Base-by-base conservation (phyloP, 2,329 filamentous ascomycete species). In the Fusarium concolor region DNA sequence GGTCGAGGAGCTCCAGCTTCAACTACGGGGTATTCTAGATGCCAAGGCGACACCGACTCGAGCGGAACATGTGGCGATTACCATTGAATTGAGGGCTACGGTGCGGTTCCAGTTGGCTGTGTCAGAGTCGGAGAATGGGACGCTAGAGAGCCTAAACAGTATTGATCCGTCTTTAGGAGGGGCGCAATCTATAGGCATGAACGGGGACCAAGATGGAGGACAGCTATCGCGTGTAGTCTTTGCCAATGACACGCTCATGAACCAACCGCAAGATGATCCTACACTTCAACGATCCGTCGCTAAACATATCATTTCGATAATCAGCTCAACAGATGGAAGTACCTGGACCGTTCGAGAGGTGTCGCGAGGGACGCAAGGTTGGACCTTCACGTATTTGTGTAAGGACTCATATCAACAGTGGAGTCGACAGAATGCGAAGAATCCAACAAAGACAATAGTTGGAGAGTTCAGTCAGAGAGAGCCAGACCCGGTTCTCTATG, bases 331-430 rank as follows among this genome's bases (percentile, higher is more conserved):
- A 5, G 86, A 89, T 63, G 78, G 77, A 15, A 85, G 85, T 65
- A 75, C 74, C 1, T 89, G 86, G 86, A 72, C 70, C 4, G 74
- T 84, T 28, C 78, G 82, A 20, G 78, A 83, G 18, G 78, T 85
- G 20, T 80, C 81, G 24, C 78, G 81, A 15, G 78, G 74, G 10
- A 65, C 80, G 1, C 81, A 85, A 43, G 85, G 86, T 7, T 88
- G 86, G 86, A 79, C 78, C 2, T 83, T 88, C 54, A 81, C 79
- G 5, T 88, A 86, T 65, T 75, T 81, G 18, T 89, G 87, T 78
- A 84, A 81, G 58, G 79, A 84, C 63, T 88, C 87, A 4, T 76
- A 80, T 41, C 79, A 82, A 63, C 79, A 80, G 35, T 89, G 87
- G 87, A 79, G 74, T 37, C 81, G 81, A 20, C 82, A 84, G 64